phyloP scores from a whole-genome alignment of 306 rosid genomes.

The Luffa acutangula region DNA sequence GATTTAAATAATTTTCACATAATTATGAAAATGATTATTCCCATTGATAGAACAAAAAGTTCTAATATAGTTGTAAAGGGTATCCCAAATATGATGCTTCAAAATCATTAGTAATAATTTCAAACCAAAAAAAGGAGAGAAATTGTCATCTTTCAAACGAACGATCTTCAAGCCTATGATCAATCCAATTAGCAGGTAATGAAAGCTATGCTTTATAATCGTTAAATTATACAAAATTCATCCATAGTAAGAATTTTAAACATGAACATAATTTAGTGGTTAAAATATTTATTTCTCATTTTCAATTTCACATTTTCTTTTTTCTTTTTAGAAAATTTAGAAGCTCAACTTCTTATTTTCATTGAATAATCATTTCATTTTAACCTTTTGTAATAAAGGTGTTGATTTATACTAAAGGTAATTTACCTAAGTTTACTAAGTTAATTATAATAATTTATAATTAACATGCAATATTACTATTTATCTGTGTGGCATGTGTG shows the following conservation, averaged over 20 bases:
- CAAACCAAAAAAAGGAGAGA: not conserved
- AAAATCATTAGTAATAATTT: slow-evolving; percentile 2
- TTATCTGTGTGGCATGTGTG: too few relatives aligned
- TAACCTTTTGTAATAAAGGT: too few relatives aligned
- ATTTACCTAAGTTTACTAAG: too few relatives aligned
- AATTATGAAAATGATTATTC: slow-evolving; percentile 9
- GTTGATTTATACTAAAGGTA: too few relatives aligned
- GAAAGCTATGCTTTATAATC: not conserved
- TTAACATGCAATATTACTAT: too few relatives aligned
- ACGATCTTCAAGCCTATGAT: not conserved
- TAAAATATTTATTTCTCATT: too few relatives aligned
- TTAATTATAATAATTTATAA: too few relatives aligned
- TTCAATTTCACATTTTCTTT: too few relatives aligned
- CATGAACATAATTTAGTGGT: not conserved
- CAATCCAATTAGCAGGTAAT: not conserved
- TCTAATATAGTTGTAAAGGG: not conserved
- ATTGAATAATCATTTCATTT: too few relatives aligned
- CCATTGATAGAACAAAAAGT: not conserved
- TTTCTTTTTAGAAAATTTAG: too few relatives aligned
- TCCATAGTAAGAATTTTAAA: not conserved
- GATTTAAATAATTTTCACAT: not conserved
- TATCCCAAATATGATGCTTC: not conserved
- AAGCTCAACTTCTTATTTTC: too few relatives aligned
- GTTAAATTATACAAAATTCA: not conserved
- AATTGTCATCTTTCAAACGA: not conserved